Base-by-base conservation (phyloP, 768 basidiomycete genomes). In the Kwoniella mangroviensis region DNA sequence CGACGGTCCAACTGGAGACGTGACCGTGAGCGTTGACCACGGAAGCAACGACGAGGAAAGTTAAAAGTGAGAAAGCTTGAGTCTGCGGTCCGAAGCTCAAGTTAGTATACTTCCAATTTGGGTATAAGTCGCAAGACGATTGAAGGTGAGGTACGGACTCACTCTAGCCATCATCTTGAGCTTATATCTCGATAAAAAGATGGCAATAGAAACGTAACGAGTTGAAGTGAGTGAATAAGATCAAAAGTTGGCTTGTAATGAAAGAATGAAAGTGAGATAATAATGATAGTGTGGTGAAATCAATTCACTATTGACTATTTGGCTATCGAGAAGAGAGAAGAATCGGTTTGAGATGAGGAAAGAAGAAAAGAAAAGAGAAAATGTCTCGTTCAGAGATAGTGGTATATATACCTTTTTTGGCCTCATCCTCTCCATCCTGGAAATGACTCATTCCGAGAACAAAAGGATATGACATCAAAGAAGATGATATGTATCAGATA, bases 1-100 rank as follows among this genome's bases (percentile, higher is more conserved):
- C 63, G 56, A 72, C 59, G 26, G 34, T 62, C 67, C 67, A 68
- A 4, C 24, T 52, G 9, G 43, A 34, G 22, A 68, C 52, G 59
- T 68, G 67, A 34, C 70, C 70, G 53, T 71, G 70, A 57, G 65
- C 70, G 41, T 55, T 34, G 65, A 67, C 70, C 9, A 56, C n/a
- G 10, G 63, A 52, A 11, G 63, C 34, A 43, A 53, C 63, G 41
- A 42, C n/a, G 21, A 65, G 42, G 53, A 65, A 65, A 6, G 54
- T 22, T 19, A 65, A 21, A 22, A 65, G 42, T 7, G 63, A 55
- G 21, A 65, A 41, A 42, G 63, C 26, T 55, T 55, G 24, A 26
- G 63, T 40, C 63, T 65, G 45, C 10, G 42, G 59, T 56, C 24
- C 4, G 42, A 40, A 42, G 22, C 42, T 7, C 17, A 22, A 61